Evolutionary conservation across 2,329 filamentous ascomycete genomes (phyloP).

Genomic region (Penicillium sp.): DNA sequence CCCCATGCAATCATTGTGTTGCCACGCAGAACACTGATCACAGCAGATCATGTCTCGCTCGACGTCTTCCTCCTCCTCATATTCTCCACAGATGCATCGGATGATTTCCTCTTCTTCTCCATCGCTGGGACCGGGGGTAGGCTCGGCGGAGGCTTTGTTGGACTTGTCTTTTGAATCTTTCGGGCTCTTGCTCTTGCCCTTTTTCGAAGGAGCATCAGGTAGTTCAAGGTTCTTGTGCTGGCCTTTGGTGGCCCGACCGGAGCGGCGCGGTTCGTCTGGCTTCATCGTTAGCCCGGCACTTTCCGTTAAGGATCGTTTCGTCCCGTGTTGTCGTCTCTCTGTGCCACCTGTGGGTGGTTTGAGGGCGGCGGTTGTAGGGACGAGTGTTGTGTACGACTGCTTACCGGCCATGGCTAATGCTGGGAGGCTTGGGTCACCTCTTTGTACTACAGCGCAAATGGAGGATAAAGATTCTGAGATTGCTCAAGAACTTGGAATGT

Average conservation of each 20-base stretch:
- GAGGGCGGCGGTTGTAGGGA: slow-evolving; percentile 10
- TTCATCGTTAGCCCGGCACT: slow-evolving; percentile 39
- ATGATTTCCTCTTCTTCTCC: slow-evolving; percentile 77
- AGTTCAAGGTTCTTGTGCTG: slow-evolving; percentile 89
- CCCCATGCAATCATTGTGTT: slow-evolving; percentile 96
- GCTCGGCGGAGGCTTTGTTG: slow-evolving; percentile 55
- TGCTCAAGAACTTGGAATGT: slow-evolving; percentile 23
- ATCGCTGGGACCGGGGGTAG: slow-evolving; percentile 52
- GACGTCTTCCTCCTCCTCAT: slow-evolving; percentile 82
- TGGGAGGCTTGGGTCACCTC: slow-evolving; percentile 32
- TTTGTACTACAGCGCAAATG: slow-evolving; percentile 47
- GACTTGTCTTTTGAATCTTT: slow-evolving; percentile 47
- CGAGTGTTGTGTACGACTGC: slow-evolving; percentile 49
- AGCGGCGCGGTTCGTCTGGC: slow-evolving; percentile 84
- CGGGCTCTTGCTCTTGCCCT: slow-evolving; percentile 54
- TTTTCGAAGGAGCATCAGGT: slow-evolving; percentile 63
- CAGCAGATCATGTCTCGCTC: slow-evolving; percentile 95
- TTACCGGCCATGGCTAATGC: slow-evolving; percentile 65
- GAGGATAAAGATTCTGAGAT: slow-evolving; percentile 30
- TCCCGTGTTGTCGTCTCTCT: slow-evolving; percentile 3
- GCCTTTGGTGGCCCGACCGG: slow-evolving; percentile 94
- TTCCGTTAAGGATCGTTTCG: slow-evolving; percentile 13
- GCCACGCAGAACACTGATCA: slow-evolving; percentile 91
- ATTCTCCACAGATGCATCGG: slow-evolving; percentile 89
- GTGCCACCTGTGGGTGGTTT: slow-evolving; percentile 12